phyloP scores from a whole-genome alignment of 345 rosid species.

The Jatropha curcas region DNA sequence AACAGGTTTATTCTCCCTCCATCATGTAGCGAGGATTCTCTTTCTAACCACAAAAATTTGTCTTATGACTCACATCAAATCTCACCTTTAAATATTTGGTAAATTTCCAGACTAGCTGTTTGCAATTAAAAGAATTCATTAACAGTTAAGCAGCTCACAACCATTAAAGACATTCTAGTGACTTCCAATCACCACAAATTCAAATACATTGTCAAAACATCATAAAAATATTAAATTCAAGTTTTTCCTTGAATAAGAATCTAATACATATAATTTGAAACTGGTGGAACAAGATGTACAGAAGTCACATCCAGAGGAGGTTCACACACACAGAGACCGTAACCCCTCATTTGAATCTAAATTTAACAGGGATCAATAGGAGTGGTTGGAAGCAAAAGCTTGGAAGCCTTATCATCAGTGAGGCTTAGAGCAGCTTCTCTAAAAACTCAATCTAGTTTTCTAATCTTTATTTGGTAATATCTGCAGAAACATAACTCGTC shows the following conservation, averaged over 20 bases:
- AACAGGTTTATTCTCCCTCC: background rate
- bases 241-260: background rate
- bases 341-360: background rate
- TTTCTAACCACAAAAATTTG: background rate
- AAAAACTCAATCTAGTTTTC: background rate
- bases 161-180: background rate
- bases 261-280: background rate
- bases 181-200: background rate
- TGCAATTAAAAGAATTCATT: background rate
- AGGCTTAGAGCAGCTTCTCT: background rate
- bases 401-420: background rate
- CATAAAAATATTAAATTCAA: background rate
- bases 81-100: background rate
- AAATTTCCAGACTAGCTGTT: background rate
- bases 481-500: background rate
- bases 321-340: background rate
- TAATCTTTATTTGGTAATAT: background rate
- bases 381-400: background rate
- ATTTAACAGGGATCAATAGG: background rate
- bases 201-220: background rate
- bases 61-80: background rate
- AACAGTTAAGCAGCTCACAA: background rate
- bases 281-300: background rate
- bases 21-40: conserved; percentile 5
- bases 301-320: background rate